phyloP scores from a whole-genome alignment of 2,329 filamentous ascomycete species.

The Ophiostoma ips region DNA sequence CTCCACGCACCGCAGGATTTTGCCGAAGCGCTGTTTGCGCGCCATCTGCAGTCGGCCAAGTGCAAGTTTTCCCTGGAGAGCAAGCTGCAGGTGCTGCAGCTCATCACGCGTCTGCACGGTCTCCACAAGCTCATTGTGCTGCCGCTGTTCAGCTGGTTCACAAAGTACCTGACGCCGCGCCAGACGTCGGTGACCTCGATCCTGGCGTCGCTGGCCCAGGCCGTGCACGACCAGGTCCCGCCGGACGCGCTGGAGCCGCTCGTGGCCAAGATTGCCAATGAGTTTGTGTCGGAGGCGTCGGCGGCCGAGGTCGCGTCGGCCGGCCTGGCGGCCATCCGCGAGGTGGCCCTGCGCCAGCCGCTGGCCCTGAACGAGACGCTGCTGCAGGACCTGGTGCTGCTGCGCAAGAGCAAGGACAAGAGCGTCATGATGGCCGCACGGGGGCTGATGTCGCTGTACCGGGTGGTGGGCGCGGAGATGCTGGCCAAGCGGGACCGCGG shows the following conservation, averaged over 20 bases:
- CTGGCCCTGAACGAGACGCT: slow-evolving; percentile 93
- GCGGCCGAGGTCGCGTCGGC: slow-evolving; percentile 84
- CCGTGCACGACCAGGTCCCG: slow-evolving; percentile 79
- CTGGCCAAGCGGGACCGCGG: slow-evolving; percentile 82
- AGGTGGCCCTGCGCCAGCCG: slow-evolving; percentile 84
- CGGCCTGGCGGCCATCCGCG: slow-evolving; percentile 80
- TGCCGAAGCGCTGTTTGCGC: slow-evolving; percentile 76
- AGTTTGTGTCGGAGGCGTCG: slow-evolving; percentile 91
- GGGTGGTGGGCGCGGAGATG: slow-evolving; percentile 81
- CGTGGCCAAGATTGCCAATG: slow-evolving; percentile 90
- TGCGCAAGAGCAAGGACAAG: slow-evolving; percentile 95
- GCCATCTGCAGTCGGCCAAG: slow-evolving; percentile 79
- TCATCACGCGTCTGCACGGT: slow-evolving; percentile 82
- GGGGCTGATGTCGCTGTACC: slow-evolving; percentile 76
- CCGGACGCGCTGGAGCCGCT: slow-evolving; percentile 85
- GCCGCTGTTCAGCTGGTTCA: slow-evolving; percentile 88
- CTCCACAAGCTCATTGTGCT: slow-evolving; percentile 85
- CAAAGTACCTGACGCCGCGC: slow-evolving; percentile 72
- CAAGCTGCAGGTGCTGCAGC: slow-evolving; percentile 59
- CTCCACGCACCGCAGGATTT: slow-evolving; percentile 92
- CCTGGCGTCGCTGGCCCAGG: slow-evolving; percentile 81
- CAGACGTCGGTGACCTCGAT: slow-evolving; percentile 89
- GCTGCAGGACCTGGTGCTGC: slow-evolving; percentile 91
- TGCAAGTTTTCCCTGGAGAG: slow-evolving; percentile 76
- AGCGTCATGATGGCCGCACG: slow-evolving; percentile 98